Percentiles rank a stretch among this genome's conserved stretches.
phyloP scores from a whole-genome alignment of 1,284 basidiomycete genomes.

The Butyriboletus appendiculatus region DNA sequence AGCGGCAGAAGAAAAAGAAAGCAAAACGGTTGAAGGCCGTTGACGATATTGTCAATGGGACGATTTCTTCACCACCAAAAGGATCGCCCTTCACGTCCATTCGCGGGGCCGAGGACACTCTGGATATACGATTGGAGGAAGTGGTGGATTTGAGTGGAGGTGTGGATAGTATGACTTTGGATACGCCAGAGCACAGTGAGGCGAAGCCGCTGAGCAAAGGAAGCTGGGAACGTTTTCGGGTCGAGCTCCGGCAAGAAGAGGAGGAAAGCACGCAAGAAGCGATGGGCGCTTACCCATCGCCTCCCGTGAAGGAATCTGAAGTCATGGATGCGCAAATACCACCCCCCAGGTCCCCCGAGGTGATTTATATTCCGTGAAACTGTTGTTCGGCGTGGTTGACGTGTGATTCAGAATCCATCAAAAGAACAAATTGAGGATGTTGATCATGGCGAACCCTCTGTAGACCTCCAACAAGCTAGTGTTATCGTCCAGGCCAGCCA shows the following conservation, averaged over 20 bases:
- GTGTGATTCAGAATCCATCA: not conserved
- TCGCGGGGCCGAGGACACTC: not conserved
- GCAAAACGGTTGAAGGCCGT: conserved; percentile 19
- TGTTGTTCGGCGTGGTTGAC: conserved; percentile 6
- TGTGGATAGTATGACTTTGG: conserved; percentile 31
- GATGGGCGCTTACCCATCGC: conserved; percentile 5
- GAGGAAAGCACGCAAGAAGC: conserved; percentile 35
- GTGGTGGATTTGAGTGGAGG: conserved; percentile 26
- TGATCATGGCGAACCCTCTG: conserved; percentile 23
- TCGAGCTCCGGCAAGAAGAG: conserved; percentile 34
- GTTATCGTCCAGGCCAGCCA: conserved; percentile 34
- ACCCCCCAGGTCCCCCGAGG: conserved; percentile 12
- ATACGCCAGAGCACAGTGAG: conserved; percentile 23
- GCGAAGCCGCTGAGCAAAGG: conserved; percentile 7
- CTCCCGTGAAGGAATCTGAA: not conserved
- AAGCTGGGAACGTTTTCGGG: conserved; percentile 14
- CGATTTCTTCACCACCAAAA: not conserved
- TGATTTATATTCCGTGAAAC: conserved; percentile 1
- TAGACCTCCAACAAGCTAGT: conserved; percentile 27
- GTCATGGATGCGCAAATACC: not conserved
- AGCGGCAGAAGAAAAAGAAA: conserved; percentile 9
- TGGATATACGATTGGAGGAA: conserved; percentile 12
- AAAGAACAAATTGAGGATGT: conserved; percentile 7
- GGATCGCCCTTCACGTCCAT: not conserved
- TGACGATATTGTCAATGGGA: conserved; percentile 16